Percentiles rank a stretch among this genome's conserved stretches.
phyloP scores from a whole-genome alignment of 352 stramenopile species.

The Thraustotheca clavata region DNA sequence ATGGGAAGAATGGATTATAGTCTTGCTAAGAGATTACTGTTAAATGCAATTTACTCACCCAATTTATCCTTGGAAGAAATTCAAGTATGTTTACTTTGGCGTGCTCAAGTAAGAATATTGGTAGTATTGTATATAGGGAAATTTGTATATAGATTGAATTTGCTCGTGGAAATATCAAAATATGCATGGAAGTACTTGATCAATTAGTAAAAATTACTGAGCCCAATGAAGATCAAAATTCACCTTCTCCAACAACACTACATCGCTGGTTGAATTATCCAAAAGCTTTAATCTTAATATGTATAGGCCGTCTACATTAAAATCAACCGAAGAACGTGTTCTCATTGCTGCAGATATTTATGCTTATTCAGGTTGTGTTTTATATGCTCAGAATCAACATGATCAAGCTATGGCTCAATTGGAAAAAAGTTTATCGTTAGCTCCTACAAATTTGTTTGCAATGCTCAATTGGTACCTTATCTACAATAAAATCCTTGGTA shows the following conservation, averaged over 20 bases:
- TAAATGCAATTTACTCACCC: conserved; percentile 4
- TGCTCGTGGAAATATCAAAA: neutral
- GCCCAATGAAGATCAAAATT: neutral
- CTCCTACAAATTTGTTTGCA: neutral
- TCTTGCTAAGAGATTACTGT: conserved; percentile 2
- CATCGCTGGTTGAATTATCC: neutral
- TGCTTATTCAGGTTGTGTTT: conserved; percentile 4
- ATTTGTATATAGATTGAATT: neutral
- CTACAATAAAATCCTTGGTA: neutral
- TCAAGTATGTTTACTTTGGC: conserved; percentile 15
- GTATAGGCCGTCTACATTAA: neutral
- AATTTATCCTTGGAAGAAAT: neutral
- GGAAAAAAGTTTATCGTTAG: neutral
- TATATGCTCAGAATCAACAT: neutral
- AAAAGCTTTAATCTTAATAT: neutral
- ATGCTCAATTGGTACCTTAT: conserved; percentile 5
- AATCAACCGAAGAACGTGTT: neutral
- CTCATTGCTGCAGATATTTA: conserved; percentile 10
- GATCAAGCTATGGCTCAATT: neutral
- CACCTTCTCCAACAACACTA: neutral
- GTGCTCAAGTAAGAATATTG: conserved; percentile 1
- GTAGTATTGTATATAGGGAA: neutral
- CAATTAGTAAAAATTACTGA: neutral
- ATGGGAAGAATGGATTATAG: neutral
- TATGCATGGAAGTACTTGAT: neutral